These are phyloP conservation scores for Vigna reflexopilosa DNA, from an alignment of 306 rosid genomes.

Conservation along the genomic window DNA sequence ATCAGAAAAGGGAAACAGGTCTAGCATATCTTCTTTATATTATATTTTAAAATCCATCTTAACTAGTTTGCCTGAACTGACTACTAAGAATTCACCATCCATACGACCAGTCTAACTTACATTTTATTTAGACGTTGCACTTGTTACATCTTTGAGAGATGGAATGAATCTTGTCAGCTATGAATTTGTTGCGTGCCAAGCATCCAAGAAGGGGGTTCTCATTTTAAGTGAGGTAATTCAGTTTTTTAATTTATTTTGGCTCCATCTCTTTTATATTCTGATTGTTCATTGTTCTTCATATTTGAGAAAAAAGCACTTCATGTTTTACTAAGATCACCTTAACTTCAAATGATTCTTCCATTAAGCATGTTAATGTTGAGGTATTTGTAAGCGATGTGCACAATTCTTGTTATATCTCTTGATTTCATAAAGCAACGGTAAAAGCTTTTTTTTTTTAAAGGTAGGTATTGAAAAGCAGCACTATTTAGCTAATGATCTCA, in stretches of 20 bases:
- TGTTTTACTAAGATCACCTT: too few relatives aligned
- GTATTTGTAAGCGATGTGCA: too few relatives aligned
- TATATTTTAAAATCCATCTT: constrained; percentile 17
- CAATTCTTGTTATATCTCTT: too few relatives aligned
- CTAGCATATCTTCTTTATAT: constrained; percentile 7
- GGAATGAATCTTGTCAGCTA: constrained; percentile 99
- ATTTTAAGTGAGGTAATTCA: constrained; percentile 86
- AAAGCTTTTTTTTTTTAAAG: too few relatives aligned
- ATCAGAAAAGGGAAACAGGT: constrained; percentile 28
- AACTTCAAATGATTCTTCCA: too few relatives aligned
- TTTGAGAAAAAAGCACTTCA: too few relatives aligned
- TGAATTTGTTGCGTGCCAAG: constrained; percentile 97
- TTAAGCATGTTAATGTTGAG: too few relatives aligned
- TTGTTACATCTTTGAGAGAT: constrained; percentile 94
- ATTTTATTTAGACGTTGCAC: constrained; percentile 79
- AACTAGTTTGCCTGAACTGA: background rate
- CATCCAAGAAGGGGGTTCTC: constrained; percentile 94
- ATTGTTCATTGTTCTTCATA: too few relatives aligned
- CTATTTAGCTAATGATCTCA: too few relatives aligned
- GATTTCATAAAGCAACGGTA: too few relatives aligned
- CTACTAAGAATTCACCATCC: constrained; percentile 22
- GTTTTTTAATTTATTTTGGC: constrained; percentile 25
- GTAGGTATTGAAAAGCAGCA: too few relatives aligned
- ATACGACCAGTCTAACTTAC: constrained; percentile 35
- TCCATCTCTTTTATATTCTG: constrained; percentile 29